A percentile compares a stretch with the other conserved stretches of the same genome.
Conservation (phyloP, 2,329 filamentous ascomycete species). For the Talaromyces sp. region DNA sequence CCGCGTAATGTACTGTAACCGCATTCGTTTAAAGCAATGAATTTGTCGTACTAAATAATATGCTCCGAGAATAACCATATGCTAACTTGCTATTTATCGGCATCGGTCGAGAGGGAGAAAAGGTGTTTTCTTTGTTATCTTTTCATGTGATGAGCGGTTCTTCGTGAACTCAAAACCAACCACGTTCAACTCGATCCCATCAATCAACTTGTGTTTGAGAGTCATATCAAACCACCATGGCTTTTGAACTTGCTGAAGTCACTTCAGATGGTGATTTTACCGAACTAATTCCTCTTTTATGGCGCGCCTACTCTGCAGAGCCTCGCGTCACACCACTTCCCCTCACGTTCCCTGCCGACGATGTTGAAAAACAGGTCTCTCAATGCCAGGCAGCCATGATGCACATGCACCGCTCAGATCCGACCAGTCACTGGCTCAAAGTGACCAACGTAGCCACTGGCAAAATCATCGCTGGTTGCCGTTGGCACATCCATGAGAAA, state of each 20-base stretch:
- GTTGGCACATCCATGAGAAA: neutral
- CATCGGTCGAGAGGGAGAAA: no score
- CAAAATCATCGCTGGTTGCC: neutral
- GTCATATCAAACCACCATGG: neutral
- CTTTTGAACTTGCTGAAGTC: neutral
- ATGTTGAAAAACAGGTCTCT: neutral
- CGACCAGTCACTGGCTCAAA: neutral
- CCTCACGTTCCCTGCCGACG: neutral
- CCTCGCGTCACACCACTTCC: neutral
- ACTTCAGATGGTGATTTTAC: neutral
- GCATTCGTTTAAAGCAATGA: no score
- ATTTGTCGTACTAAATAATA: no score
- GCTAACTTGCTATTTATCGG: no score
- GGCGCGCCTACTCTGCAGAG: neutral
- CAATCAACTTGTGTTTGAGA: no score
- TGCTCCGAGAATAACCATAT: no score
- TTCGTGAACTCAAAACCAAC: neutral
- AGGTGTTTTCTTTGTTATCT: neutral
- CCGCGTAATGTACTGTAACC: no score
- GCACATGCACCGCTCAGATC: neutral
- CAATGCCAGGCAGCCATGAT: neutral
- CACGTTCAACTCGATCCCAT: neutral
- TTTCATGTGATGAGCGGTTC: neutral
- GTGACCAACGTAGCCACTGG: neutral
- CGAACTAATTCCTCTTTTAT: neutral